Evolutionary conservation across 257 asterid genomes (phyloP).

Genomic region (Penstemon eatonii): DNA sequence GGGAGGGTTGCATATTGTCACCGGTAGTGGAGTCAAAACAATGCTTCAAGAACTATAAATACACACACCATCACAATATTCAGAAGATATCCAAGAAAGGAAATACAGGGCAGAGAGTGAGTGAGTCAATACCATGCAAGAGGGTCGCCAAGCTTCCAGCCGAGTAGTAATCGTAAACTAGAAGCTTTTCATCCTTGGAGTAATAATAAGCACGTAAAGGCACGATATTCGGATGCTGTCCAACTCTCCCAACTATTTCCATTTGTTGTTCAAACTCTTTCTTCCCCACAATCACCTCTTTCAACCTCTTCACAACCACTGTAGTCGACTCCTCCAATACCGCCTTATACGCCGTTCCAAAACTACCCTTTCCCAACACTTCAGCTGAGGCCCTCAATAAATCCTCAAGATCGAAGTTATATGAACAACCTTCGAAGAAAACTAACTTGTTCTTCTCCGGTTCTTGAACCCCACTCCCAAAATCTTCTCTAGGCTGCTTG

Average conservation of each 20-base stretch:
- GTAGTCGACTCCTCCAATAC: slow-evolving; percentile 90
- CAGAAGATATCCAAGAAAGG: not conserved
- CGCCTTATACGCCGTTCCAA: slow-evolving; percentile 93
- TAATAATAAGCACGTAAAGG: slow-evolving; percentile 92
- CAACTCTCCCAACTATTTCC: slow-evolving; percentile 80
- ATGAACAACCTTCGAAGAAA: slow-evolving; percentile 90
- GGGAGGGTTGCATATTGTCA: too few relatives aligned
- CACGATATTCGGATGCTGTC: slow-evolving; percentile 71
- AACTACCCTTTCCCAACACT: slow-evolving; percentile 91
- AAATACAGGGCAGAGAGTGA: slow-evolving; percentile 3
- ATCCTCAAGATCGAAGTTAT: slow-evolving; percentile 94
- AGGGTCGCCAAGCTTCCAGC: slow-evolving; percentile 74
- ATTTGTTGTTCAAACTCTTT: slow-evolving; percentile 95
- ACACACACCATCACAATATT: too few relatives aligned
- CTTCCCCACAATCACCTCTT: slow-evolving; percentile 87
- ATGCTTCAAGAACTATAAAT: too few relatives aligned
- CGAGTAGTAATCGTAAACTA: slow-evolving; percentile 74
- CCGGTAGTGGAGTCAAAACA: too few relatives aligned
- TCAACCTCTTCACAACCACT: slow-evolving; percentile 87
- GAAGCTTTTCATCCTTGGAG: slow-evolving; percentile 96
- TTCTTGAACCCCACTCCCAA: slow-evolving; percentile 93
- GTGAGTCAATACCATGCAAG: slow-evolving; percentile 63
- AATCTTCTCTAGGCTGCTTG: slow-evolving; percentile 79
- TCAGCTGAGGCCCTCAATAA: slow-evolving; percentile 92
- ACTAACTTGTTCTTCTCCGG: slow-evolving; percentile 80